These are phyloP conservation scores for Castanospermum australe DNA, from an alignment of 306 rosid genomes.

Conservation along the genomic window DNA sequence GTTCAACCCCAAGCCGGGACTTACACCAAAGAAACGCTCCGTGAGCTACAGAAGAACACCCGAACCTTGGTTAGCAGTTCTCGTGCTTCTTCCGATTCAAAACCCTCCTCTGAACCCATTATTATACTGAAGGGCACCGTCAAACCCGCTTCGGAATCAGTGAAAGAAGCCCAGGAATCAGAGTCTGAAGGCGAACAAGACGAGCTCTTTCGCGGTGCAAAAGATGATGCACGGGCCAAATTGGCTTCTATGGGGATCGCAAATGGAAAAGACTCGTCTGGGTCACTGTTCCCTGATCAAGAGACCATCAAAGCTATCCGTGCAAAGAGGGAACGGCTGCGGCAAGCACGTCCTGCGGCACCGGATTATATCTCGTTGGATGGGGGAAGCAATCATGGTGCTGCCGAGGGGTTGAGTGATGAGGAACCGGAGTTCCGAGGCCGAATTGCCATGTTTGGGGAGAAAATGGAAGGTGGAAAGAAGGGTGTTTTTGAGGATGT, in stretches of 20 bases:
- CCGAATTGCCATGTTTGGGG: conserved; percentile 82
- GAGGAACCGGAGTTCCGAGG: conserved; percentile 84
- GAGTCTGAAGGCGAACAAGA: conserved; percentile 45
- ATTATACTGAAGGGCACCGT: conserved; percentile 70
- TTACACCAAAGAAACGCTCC: conserved; percentile 89
- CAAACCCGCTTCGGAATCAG: conserved; percentile 49
- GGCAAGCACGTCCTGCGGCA: conserved; percentile 71
- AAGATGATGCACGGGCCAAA: conserved; percentile 45
- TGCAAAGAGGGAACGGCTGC: conserved; percentile 72
- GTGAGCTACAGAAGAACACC: conserved; percentile 90
- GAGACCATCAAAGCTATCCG: conserved; percentile 72
- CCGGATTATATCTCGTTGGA: conserved; percentile 82
- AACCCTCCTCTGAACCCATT: conserved; percentile 69
- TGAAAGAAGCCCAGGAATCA: conserved; percentile 26
- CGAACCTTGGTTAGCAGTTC: conserved; percentile 75
- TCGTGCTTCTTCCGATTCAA: conserved; percentile 51
- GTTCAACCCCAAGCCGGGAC: conserved; percentile 93
- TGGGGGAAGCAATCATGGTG: conserved; percentile 86
- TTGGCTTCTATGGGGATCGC: conserved; percentile 60
- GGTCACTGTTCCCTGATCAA: conserved; percentile 57
- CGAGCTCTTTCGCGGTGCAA: conserved; percentile 29
- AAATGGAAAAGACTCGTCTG: conserved; percentile 45
- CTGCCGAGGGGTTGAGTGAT: conserved; percentile 84
- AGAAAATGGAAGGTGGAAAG: conserved; percentile 60
- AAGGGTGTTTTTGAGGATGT: conserved; percentile 91